Conservation (phyloP, 2,329 filamentous ascomycete genomes). For the Colletotrichum musicola region DNA sequence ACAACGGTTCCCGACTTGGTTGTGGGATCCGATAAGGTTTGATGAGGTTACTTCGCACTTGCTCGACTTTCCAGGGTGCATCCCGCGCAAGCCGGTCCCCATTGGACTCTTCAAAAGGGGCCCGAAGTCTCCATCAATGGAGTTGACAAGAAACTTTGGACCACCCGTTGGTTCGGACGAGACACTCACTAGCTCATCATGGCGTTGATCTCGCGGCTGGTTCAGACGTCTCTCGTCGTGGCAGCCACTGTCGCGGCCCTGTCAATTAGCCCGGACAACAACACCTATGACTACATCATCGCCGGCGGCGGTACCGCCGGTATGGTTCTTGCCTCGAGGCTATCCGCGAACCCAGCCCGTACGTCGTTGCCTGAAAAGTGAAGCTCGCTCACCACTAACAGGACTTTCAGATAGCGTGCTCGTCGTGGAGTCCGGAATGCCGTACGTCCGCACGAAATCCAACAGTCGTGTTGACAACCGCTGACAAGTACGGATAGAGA, state of each 20-base stretch:
- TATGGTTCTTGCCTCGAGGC: conserved; percentile 49
- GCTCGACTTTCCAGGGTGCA: neutral
- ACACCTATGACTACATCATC: conserved; percentile 46
- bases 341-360: conserved; percentile 29
- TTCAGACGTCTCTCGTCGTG: neutral
- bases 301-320: conserved; percentile 50
- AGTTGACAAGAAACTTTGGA: neutral
- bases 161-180: neutral
- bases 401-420: conserved; percentile 28
- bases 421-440: conserved; percentile 38
- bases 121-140: neutral
- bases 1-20: neutral
- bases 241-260: neutral
- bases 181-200: neutral
- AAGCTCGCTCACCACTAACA: neutral
- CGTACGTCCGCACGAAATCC: conserved; percentile 10
- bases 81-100: neutral
- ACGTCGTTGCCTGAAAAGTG: neutral
- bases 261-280: neutral
- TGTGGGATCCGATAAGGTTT: neutral
- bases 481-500: conserved; percentile 5
- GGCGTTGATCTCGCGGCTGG: neutral
- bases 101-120: neutral
- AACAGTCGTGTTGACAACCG: neutral
- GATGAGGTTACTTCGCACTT: neutral